Base-by-base conservation (phyloP, 2,329 filamentous ascomycete species). In the Zymoseptoria brevis region DNA sequence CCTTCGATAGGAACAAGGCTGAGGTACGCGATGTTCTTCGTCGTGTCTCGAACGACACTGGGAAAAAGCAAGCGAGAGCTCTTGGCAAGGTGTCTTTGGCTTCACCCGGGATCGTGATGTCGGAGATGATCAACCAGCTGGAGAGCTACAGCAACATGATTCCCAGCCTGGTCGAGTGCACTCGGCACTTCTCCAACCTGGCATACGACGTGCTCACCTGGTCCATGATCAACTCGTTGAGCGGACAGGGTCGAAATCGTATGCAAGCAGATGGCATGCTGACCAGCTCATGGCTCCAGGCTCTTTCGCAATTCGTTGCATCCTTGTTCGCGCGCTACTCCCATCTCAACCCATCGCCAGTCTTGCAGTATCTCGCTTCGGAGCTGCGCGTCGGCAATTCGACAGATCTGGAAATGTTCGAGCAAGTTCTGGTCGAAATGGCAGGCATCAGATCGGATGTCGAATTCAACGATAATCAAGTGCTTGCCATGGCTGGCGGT, bases 71-170 rank as follows among this genome's bases (percentile, higher is more conserved):
- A 85, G 91, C 92, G 53, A 87, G 92, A 70, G 85, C 87, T 45
- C 81, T 99, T 29, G 92, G 93, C 8, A 97, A 96, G 75, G 88
- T 92, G n/a, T 91, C 92, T 24, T 89, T 90, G 68, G 87, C 90
- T 1, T 94, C 90, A 50, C 95, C 94, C 1, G 93, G 93, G 24
- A 83, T 96, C 58, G 92, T 97, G 22, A 96, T 96, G 77, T 86
- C 86, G 68, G 88, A 93, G 58, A 90, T 92, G 6, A 84, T 99
- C 59, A 87, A 87, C 62, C 92, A 96, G 73, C 90, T 96, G 60
- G 92, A 99, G 74, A 87, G 88, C 0, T 99, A 99, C 72, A 89
- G 88, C 71, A 99, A 97, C 71, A 82, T 99, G 61, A 96, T 96
- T 58, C 90, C 96, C 62, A 90, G 90, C 4, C 90, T 99, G 62